Evolutionary conservation across 192 early-diverging fungal species (phyloP).

Genomic region (Backusella parvicylindrica): DNA sequence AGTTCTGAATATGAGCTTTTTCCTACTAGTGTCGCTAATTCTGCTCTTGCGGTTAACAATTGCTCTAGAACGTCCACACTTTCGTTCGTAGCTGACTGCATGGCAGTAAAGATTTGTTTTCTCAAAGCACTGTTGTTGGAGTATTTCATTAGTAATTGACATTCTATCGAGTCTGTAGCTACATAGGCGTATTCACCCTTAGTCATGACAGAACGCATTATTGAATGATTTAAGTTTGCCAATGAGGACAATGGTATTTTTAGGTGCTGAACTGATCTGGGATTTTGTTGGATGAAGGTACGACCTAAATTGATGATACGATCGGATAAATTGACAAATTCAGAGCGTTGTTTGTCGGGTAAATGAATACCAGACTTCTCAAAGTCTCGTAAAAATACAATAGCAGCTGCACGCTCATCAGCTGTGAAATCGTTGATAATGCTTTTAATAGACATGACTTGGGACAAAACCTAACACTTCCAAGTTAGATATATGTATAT

Average conservation of each 20-base stretch:
- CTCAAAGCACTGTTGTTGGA: conserved; percentile 64
- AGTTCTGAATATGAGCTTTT: conserved; percentile 81
- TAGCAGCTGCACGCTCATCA: conserved; percentile 74
- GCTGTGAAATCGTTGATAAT: conserved; percentile 53
- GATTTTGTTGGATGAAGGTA: conserved; percentile 58
- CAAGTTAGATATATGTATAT: no score
- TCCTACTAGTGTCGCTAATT: conserved; percentile 75
- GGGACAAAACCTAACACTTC: conserved; percentile 54
- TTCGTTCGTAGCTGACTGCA: conserved; percentile 63
- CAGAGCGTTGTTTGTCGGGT: conserved; percentile 52
- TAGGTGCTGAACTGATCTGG: conserved; percentile 35
- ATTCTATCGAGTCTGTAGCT: conserved; percentile 53
- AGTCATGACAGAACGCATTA: conserved; percentile 26
- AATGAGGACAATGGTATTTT: conserved; percentile 37
- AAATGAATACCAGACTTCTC: conserved; percentile 95
- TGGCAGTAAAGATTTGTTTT: conserved; percentile 67
- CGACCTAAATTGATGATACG: conserved; percentile 75
- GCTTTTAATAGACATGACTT: conserved; percentile 56
- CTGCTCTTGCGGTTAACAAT: conserved; percentile 67
- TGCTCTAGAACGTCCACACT: conserved; percentile 71
- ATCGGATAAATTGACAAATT: conserved; percentile 84
- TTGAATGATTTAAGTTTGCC: conserved; percentile 34
- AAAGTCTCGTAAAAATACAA: conserved; percentile 87
- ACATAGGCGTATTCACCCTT: conserved; percentile 49
- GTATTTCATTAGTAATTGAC: conserved; percentile 60